phyloP scores from a whole-genome alignment of 768 basidiomycete species.

The Tubosaeta sp. region DNA sequence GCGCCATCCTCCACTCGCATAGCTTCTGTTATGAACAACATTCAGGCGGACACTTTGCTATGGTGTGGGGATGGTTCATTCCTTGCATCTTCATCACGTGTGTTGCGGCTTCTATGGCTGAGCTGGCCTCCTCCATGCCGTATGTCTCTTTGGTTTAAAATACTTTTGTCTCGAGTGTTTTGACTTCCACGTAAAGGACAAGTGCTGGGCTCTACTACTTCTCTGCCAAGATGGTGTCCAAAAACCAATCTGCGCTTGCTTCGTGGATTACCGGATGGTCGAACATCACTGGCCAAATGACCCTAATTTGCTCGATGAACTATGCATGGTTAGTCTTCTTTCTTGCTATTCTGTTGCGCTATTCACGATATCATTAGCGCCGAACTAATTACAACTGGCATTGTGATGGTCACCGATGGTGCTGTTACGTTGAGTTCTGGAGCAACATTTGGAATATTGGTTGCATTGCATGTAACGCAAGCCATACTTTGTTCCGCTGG shows the following conservation, averaged over 20 bases:
- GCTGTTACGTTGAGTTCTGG: slow-evolving; percentile 16
- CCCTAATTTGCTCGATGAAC: slow-evolving; percentile 23
- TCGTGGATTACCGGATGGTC: slow-evolving; percentile 30
- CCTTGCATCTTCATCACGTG: slow-evolving; percentile 17
- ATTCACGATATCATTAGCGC: slow-evolving; percentile 9
- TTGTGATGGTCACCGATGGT: slow-evolving; percentile 23
- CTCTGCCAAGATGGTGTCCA: slow-evolving; percentile 24
- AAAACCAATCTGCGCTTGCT: slow-evolving; percentile 22
- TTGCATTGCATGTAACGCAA: slow-evolving; percentile 15
- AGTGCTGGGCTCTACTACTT: slow-evolving; percentile 28
- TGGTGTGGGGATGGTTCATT: slow-evolving; percentile 24
- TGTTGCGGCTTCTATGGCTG: slow-evolving; percentile 19
- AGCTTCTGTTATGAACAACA: neutral
- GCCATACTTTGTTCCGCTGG: slow-evolving; percentile 21
- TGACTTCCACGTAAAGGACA: slow-evolving; percentile 16
- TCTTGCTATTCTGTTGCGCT: neutral
- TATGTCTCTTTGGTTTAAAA: slow-evolving; percentile 5
- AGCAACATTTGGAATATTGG: slow-evolving; percentile 20
- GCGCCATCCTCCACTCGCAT: neutral
- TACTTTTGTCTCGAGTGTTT: neutral
- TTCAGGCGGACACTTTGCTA: slow-evolving; percentile 21
- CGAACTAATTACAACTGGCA: slow-evolving; percentile 16
- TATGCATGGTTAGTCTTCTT: slow-evolving; percentile 15
- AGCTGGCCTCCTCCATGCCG: slow-evolving; percentile 21
- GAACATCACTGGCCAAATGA: slow-evolving; percentile 25